Base-by-base conservation (phyloP, 2,329 filamentous ascomycete genomes). In the Didymella exigua region DNA sequence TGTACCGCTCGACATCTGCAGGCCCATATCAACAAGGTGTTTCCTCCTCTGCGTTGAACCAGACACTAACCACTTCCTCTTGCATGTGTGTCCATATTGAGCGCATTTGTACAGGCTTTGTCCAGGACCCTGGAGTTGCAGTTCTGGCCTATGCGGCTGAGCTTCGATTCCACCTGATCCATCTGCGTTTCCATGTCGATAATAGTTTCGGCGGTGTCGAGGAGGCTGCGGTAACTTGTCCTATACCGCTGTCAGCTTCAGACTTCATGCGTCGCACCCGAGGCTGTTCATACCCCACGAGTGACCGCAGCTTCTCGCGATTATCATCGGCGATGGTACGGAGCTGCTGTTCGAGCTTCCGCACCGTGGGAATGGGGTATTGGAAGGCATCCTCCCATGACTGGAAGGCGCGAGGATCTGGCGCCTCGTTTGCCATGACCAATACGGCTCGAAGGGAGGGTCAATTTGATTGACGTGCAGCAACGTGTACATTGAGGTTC, bases 161-260 rank as follows among this genome's bases (percentile, higher is more conserved):
- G 81, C 31, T 87, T 84, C 5, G 81, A 78, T 74, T 96, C 91
- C 14, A 91, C 88, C 11, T 81, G 78, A 57, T 88, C 84, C 77
- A 95, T 93, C 70, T 93, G 87, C 33, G 76, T 77, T 63, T 91
- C 89, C 91, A 98, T 96, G 57, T 87, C 84, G 49, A 97, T 89
- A 63, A 98, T 98, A n/a, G 88, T 88, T 76, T 97, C 93, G 49
- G 93, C 93, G 0, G 93, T 97, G 47, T 90, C 90, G 23, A 98
- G 86, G 8, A 98, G 86, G 67, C 95, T 91, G 63, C 93, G 89
- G 76, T 98, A 98, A 68, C 85, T 84, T 65, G 83, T 80, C 18
- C 84, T 87, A 63, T 16, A 34, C 6, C n/a, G 7, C 19, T 19
- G 38, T 64, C 19, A 65, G 54, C 14, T 18, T 13, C 27, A 41